These are phyloP conservation scores for Mariannaea sp. DNA, from an alignment of 2,329 filamentous ascomycete species.

Conservation along the genomic window DNA sequence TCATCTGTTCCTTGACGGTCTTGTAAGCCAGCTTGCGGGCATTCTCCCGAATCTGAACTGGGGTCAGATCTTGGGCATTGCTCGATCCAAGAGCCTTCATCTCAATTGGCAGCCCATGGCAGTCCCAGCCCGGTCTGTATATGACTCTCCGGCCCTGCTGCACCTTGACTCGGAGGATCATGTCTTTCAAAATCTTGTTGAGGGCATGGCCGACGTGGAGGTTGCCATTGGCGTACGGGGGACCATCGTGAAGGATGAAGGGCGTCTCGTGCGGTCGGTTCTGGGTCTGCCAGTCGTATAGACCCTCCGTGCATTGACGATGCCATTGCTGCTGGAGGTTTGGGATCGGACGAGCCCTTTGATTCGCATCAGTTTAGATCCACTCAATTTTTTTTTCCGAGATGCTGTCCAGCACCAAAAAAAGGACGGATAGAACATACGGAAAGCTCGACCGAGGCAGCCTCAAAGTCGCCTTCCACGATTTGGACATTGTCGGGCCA, in stretches of 20 bases:
- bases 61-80: constrained; percentile 49
- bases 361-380: constrained; percentile 27
- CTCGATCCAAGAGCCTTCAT: constrained; percentile 80
- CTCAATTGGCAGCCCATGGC: constrained; percentile 95
- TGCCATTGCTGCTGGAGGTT: constrained; percentile 64
- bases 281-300: constrained; percentile 84
- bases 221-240: constrained; percentile 92
- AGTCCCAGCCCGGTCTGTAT: constrained; percentile 96
- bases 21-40: constrained; percentile 69
- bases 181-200: constrained; percentile 97
- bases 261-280: constrained; percentile 59
- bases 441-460: constrained; percentile 77
- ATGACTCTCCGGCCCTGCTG: constrained; percentile 71
- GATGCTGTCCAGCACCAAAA: background rate
- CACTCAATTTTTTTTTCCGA: too few species aligned
- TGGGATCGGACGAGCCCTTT: constrained; percentile 57
- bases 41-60: constrained; percentile 64
- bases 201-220: constrained; percentile 93
- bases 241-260: constrained; percentile 92
- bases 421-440: constrained; percentile 50
- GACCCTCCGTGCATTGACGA: constrained; percentile 78
- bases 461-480: constrained; percentile 75
- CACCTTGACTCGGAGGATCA: constrained; percentile 82
- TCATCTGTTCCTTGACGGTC: constrained; percentile 75
- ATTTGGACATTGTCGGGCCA: constrained; percentile 53